Percentiles rank a stretch among this genome's conserved stretches.
Conservation (phyloP, 176 grass and related monocot species). For the Zizania latifolia region DNA sequence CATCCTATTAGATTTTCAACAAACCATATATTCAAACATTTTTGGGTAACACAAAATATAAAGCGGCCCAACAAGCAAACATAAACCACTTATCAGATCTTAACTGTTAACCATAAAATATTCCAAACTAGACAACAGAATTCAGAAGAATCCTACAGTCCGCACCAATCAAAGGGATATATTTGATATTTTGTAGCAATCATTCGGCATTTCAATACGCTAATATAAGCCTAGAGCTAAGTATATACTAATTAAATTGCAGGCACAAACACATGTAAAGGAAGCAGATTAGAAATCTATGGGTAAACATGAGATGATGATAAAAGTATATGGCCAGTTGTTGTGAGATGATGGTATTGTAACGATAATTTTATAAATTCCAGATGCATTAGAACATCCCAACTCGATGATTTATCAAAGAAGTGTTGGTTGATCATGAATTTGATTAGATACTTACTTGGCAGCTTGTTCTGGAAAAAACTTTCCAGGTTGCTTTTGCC, state of each 20-base stretch:
- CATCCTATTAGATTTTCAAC: not conserved
- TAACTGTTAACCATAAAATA: not conserved
- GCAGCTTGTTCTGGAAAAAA: constrained; percentile 63
- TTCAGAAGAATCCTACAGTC: not conserved
- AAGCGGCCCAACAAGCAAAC: not conserved
- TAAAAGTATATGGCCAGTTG: not conserved
- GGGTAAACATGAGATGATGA: not conserved
- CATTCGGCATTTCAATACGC: constrained; percentile 5
- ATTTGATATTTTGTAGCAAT: not conserved
- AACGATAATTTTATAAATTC: not conserved
- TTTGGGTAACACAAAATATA: not conserved
- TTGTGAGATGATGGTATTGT: not conserved
- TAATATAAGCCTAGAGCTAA: too few relatives aligned
- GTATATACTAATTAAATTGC: too few relatives aligned
- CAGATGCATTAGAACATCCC: not conserved
- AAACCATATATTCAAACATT: not conserved
- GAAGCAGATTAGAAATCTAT: constrained; percentile 1
- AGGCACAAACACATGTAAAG: not conserved
- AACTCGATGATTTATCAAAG: constrained; percentile 19
- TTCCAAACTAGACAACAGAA: not conserved
- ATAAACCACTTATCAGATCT: not conserved
- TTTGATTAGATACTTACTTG: constrained; percentile 44
- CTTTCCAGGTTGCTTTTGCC: constrained; percentile 73
- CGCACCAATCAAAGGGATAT: not conserved
- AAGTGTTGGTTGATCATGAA: not conserved